A percentile compares a stretch with the other conserved stretches of the same genome.
Conservation (phyloP, 495 filamentous ascomycete genomes). For the Xylaria acuta region DNA sequence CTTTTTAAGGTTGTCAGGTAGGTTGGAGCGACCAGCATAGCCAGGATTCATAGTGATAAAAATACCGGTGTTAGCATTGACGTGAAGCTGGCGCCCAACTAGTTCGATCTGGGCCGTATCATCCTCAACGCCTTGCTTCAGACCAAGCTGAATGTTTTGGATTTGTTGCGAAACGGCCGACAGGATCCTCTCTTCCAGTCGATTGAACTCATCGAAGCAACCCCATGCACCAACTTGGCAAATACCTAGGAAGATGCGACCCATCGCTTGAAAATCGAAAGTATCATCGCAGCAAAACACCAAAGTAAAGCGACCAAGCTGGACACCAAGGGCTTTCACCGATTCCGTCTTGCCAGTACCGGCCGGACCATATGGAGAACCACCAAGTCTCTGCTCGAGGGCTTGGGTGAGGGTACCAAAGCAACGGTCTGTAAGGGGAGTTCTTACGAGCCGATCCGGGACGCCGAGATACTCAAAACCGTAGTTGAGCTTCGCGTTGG, state of each 20-base stretch:
- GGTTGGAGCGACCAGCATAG: slow-evolving; percentile 95
- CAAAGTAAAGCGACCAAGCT: slow-evolving; percentile 95
- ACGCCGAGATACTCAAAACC: slow-evolving; percentile 98
- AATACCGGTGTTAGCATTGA: slow-evolving; percentile 93
- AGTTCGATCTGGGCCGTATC: slow-evolving; percentile 88
- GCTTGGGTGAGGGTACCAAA: slow-evolving; percentile 98
- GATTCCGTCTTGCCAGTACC: slow-evolving; percentile 99
- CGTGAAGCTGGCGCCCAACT: slow-evolving; percentile 82
- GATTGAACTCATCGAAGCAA: slow-evolving; percentile 99
- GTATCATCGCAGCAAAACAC: slow-evolving; percentile 99
- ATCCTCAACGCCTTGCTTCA: slow-evolving; percentile 79
- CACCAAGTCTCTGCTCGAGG: slow-evolving; percentile 90
- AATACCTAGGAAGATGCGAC: slow-evolving; percentile 97
- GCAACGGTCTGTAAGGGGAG: slow-evolving; percentile 94
- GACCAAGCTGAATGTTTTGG: slow-evolving; percentile 96
- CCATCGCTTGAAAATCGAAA: slow-evolving; percentile 99
- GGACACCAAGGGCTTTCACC: slow-evolving; percentile 94
- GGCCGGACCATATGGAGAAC: slow-evolving; percentile 95
- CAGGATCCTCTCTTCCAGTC: slow-evolving; percentile 93
- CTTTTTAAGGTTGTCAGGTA: slow-evolving; percentile 99
- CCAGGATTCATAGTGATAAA: slow-evolving; percentile 99
- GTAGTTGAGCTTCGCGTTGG: slow-evolving; percentile 92
- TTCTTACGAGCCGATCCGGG: slow-evolving; percentile 92
- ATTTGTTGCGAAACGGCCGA: slow-evolving; percentile 98
- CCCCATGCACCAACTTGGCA: slow-evolving; percentile 99